Evolutionary conservation across 2,329 filamentous ascomycete species (phyloP).

Genomic region (Colletotrichum caudatum): DNA sequence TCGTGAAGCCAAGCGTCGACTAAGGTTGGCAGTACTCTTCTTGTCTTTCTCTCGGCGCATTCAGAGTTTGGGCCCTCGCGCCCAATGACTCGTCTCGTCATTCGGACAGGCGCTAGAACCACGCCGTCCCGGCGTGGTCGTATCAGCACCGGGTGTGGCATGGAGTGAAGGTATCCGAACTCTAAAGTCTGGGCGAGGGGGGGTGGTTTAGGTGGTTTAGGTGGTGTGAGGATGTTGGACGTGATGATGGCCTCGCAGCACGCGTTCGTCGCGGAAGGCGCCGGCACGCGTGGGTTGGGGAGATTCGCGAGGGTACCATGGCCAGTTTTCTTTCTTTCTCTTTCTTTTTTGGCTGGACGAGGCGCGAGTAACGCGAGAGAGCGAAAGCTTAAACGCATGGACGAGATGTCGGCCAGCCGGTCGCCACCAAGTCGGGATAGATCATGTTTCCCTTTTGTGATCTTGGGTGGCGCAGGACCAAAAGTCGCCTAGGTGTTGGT

Average conservation of each 20-base stretch:
- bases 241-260: slow-evolving; percentile 11
- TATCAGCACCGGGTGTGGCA: slow-evolving; percentile 6
- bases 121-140: slow-evolving; percentile 40
- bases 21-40: slow-evolving; percentile 14
- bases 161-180: slow-evolving; percentile 37
- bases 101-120: slow-evolving; percentile 26
- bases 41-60: not conserved
- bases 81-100: slow-evolving; percentile 36
- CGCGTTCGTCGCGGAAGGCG: slow-evolving; percentile 40
- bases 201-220: not conserved
- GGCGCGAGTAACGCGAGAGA: not conserved
- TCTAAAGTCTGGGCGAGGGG: slow-evolving; percentile 5
- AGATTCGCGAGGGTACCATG: not conserved
- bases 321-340: not conserved
- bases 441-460: not conserved
- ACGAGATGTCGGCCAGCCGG: not conserved
- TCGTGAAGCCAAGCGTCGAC: not conserved
- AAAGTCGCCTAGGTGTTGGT: not conserved
- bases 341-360: not conserved
- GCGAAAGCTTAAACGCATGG: not conserved
- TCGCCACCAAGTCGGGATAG: not conserved
- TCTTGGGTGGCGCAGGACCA: not conserved
- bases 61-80: slow-evolving; percentile 31
- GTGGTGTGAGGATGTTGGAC: slow-evolving; percentile 7
- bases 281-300: slow-evolving; percentile 19